These are phyloP conservation scores for Suillus ampliporus DNA, from an alignment of 768 basidiomycete genomes.

Conservation along the genomic window DNA sequence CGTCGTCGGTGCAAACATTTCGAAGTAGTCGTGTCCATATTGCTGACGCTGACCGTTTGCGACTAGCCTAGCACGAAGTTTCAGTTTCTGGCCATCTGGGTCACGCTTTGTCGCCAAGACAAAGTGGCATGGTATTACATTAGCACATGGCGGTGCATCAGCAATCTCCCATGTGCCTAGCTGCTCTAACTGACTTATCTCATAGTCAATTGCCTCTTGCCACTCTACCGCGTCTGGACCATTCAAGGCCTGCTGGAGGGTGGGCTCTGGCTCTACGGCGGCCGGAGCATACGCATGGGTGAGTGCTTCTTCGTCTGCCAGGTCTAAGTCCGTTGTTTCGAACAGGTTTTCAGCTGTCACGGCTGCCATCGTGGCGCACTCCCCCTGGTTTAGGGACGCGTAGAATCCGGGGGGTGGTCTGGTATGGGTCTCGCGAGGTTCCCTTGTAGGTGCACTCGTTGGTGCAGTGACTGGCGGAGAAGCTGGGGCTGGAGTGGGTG, in stretches of 20 bases:
- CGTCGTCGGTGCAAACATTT: too few relatives aligned
- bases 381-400: neutral
- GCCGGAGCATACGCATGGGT: neutral
- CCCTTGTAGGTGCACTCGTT: too few relatives aligned
- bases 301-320: neutral
- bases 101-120: constrained; percentile 1
- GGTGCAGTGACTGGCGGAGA: too few relatives aligned
- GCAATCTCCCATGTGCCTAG: constrained; percentile 33
- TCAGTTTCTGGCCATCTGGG: constrained; percentile 1
- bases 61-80: too few relatives aligned
- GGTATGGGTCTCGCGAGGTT: neutral
- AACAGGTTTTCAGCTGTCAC: too few relatives aligned
- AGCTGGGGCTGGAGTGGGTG: too few relatives aligned
- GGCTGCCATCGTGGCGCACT: too few relatives aligned
- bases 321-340: neutral
- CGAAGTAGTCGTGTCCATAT: constrained; percentile 15
- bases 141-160: constrained; percentile 29
- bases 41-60: constrained; percentile 3
- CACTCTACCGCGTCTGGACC: neutral
- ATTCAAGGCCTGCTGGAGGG: neutral
- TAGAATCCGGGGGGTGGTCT: constrained; percentile 4
- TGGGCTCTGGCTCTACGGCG: constrained; percentile 1
- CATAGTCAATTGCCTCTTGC: constrained; percentile 16
- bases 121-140: constrained; percentile 28
- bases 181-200: constrained; percentile 22